Evolutionary conservation across 306 rosid genomes (phyloP).

Genomic region (Sicyos edulis): DNA sequence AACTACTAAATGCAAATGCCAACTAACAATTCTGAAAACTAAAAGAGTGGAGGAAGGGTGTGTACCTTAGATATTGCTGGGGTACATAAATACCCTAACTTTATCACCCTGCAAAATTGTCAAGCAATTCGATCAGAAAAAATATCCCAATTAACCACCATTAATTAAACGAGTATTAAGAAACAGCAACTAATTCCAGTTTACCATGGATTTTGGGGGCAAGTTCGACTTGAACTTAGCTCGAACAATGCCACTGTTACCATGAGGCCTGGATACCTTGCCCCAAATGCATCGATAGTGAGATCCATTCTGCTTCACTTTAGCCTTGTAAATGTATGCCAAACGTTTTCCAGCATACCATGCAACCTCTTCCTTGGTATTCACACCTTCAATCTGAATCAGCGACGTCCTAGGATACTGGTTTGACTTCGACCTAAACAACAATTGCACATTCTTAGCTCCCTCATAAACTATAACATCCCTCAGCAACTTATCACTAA

Average conservation of each 20-base stretch:
- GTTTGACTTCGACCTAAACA: conserved; percentile 58
- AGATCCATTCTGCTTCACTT: conserved; percentile 58
- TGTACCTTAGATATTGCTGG: conserved; percentile 68
- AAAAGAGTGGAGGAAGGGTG: neutral
- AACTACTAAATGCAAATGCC: neutral
- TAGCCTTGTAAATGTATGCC: conserved; percentile 80
- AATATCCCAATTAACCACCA: no score
- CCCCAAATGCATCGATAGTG: conserved; percentile 91
- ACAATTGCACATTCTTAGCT: neutral
- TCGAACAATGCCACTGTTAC: conserved; percentile 75
- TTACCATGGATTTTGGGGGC: conserved; percentile 85
- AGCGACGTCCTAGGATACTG: conserved; percentile 71
- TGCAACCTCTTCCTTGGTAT: conserved; percentile 70
- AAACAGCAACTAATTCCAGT: neutral
- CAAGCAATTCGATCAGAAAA: neutral
- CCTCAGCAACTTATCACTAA: neutral
- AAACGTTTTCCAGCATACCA: conserved; percentile 70
- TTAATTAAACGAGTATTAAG: neutral
- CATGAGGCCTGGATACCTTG: conserved; percentile 72
- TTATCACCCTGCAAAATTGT: conserved; percentile 49
- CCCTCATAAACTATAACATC: neutral
- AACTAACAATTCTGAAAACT: neutral
- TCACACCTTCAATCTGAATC: conserved; percentile 69
- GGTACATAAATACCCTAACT: conserved; percentile 77
- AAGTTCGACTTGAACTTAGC: conserved; percentile 75